Evolutionary conservation across 805 yeast species (phyloP).

Genomic region (Hanseniaspora lindneri): DNA sequence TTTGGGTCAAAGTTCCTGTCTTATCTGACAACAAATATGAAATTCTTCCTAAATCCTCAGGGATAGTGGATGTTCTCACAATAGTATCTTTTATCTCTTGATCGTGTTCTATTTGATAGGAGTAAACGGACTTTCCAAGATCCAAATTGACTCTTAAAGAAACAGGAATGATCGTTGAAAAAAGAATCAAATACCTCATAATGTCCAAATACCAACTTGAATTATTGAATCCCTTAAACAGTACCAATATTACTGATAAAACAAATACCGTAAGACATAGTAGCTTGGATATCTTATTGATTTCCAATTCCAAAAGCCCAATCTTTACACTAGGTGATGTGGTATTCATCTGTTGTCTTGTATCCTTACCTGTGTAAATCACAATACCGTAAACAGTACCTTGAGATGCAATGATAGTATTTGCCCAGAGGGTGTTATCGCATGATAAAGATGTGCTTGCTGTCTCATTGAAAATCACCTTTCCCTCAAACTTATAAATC

Average conservation of each 20-base stretch:
- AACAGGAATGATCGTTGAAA: slow-evolving; percentile 93
- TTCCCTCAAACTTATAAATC: slow-evolving; percentile 73
- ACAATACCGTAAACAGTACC: slow-evolving; percentile 84
- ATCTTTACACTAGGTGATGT: slow-evolving; percentile 76
- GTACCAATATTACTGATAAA: slow-evolving; percentile 64
- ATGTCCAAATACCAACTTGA: slow-evolving; percentile 79
- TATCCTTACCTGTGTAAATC: slow-evolving; percentile 81
- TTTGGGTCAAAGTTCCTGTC: slow-evolving; percentile 94
- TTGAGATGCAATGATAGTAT: slow-evolving; percentile 80
- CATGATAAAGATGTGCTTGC: slow-evolving; percentile 54
- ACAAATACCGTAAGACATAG: slow-evolving; percentile 76
- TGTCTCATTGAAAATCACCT: slow-evolving; percentile 46
- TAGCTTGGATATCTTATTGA: slow-evolving; percentile 76
- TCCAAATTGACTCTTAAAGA: slow-evolving; percentile 88
- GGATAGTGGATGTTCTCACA: slow-evolving; percentile 93
- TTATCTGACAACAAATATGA: slow-evolving; percentile 88
- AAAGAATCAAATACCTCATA: slow-evolving; percentile 78
- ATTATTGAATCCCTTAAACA: slow-evolving; percentile 57
- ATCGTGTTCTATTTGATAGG: slow-evolving; percentile 89
- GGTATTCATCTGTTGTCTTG: slow-evolving; percentile 91
- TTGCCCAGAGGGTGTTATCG: slow-evolving; percentile 96
- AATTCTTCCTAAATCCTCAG: slow-evolving; percentile 92
- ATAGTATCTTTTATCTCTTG: slow-evolving; percentile 67
- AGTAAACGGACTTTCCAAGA: slow-evolving; percentile 90
- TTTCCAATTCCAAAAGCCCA: slow-evolving; percentile 82